A percentile compares a stretch with the other conserved stretches of the same genome.
These are phyloP conservation scores for Coprinellus micaceus DNA, from an alignment of 768 basidiomycete genomes.

Conservation along the genomic window DNA sequence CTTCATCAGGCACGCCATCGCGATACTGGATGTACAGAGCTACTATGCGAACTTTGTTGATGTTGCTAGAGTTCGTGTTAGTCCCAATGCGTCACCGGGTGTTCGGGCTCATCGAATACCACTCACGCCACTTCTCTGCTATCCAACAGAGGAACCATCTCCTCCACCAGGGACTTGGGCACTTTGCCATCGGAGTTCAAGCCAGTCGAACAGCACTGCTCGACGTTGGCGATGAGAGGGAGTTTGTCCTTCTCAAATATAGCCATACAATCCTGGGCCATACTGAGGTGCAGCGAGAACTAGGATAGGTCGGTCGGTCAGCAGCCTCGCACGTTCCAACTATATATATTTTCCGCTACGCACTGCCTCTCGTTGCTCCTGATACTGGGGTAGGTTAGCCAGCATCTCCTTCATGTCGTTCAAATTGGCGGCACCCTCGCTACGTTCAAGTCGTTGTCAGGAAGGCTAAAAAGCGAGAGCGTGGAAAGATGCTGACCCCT, in stretches of 20 bases:
- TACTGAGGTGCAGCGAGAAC: constrained; percentile 95
- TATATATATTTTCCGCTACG: too few relatives aligned
- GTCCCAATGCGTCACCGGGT: constrained; percentile 1
- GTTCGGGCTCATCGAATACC: too few relatives aligned
- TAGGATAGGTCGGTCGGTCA: too few relatives aligned
- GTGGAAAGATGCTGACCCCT: constrained; percentile 52
- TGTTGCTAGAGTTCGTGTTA: constrained; percentile 66
- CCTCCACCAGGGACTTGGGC: constrained; percentile 93
- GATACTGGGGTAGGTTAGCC: constrained; percentile 89
- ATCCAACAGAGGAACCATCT: constrained; percentile 96
- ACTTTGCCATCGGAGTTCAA: constrained; percentile 86
- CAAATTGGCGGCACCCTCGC: constrained; percentile 79
- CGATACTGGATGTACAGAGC: constrained; percentile 92
- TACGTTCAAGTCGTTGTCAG: constrained; percentile 18
- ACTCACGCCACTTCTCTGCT: constrained; percentile 77
- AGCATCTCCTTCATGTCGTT: constrained; percentile 99
- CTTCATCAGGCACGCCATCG: constrained; percentile 98
- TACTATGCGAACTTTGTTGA: constrained; percentile 94
- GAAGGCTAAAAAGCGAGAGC: constrained; percentile 3
- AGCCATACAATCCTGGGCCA: constrained; percentile 97
- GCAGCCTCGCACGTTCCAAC: too few relatives aligned
- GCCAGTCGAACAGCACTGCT: constrained; percentile 97
- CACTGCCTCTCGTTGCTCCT: constrained; percentile 95
- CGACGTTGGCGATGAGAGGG: constrained; percentile 78
- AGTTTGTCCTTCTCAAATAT: constrained; percentile 89